Conservation (phyloP, 495 filamentous ascomycete genomes). For the Aspergillus hancockii region DNA sequence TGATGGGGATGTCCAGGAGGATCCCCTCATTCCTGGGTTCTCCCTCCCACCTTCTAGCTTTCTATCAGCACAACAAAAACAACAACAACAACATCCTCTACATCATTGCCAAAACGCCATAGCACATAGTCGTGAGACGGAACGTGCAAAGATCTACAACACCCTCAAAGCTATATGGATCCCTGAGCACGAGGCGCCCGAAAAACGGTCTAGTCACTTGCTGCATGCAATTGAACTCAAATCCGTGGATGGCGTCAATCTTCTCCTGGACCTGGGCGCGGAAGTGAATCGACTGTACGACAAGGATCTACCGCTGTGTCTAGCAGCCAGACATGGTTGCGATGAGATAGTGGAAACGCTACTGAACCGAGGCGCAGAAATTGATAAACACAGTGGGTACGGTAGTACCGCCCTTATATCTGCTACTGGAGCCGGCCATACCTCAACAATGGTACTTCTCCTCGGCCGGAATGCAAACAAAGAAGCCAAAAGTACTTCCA, state of each 20-base stretch:
- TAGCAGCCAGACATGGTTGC: not conserved
- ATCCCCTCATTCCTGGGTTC: not conserved
- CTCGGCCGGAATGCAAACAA: not conserved
- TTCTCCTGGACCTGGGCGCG: not conserved
- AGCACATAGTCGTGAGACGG: not conserved
- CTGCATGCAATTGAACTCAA: not conserved
- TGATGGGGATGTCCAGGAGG: not conserved
- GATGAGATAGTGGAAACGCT: not conserved
- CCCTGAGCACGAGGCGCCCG: not conserved
- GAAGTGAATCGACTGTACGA: not conserved
- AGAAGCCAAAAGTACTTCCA: not conserved
- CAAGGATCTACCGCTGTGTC: not conserved
- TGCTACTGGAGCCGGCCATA: not conserved
- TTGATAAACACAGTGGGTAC: not conserved
- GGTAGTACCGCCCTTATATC: slow-evolving; percentile 5
- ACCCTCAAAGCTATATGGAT: not conserved
- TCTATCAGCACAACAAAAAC: not conserved
- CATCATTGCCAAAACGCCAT: not conserved
- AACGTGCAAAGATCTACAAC: not conserved
- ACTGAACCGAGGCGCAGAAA: not conserved
- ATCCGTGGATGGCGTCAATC: not conserved
- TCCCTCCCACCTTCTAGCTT: not conserved
- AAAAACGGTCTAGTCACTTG: not conserved
- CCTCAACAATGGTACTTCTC: not conserved
- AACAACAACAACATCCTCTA: no score